Evolutionary conservation across 2,329 filamentous ascomycete genomes (phyloP), one percentile per base, ranked within the genome.

Genomic region (Neonectria coccinea): DNA sequence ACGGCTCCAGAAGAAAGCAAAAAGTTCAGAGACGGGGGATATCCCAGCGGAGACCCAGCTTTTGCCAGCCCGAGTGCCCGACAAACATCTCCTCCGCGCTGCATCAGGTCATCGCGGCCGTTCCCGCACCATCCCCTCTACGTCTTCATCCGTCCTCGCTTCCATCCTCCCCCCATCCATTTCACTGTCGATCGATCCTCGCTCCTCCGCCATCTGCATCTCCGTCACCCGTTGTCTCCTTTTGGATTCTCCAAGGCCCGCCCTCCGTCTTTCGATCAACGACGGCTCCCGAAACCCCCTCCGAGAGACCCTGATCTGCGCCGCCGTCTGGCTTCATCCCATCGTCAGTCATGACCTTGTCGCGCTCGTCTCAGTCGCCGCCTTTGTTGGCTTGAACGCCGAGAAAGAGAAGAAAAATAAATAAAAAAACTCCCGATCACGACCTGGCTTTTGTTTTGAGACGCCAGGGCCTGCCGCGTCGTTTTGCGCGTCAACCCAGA

Each of bases 291-390:
- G 31, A 29, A 29, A 39, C 14, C 5, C 36, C 52, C 22, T 25
- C 50, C 36, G 33, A 39, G n/a, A 63, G 64, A 58, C 60, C 53
- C 45, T 54, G 69, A 66, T 61, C 69, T 61, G 54, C 71, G 70
- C 71, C 62, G 71, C 71, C 70, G 56, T 50, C 64, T 68, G 67
- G 68, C 66, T 50, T 65, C 67, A 39, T 62, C 55, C 67, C 56
- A 63, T 50, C 64, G 48, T 71, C 67, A 74, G 77, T 67, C 69
- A 78, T 78, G 76, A 73, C 67, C 73, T 69, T 72, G 61, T 74
- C 70, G 72, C 70, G 59, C 67, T 71, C 71, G 67, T 70, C 67
- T 64, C 64, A 60, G 62, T 70, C 69, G 70, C 70, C 72, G 76
- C 73, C 75, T 75, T 74, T 62, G 70, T 75, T 74, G 71, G 73